Conservation (phyloP, 768 basidiomycete species). For the Leccinellum rugosiceps region DNA sequence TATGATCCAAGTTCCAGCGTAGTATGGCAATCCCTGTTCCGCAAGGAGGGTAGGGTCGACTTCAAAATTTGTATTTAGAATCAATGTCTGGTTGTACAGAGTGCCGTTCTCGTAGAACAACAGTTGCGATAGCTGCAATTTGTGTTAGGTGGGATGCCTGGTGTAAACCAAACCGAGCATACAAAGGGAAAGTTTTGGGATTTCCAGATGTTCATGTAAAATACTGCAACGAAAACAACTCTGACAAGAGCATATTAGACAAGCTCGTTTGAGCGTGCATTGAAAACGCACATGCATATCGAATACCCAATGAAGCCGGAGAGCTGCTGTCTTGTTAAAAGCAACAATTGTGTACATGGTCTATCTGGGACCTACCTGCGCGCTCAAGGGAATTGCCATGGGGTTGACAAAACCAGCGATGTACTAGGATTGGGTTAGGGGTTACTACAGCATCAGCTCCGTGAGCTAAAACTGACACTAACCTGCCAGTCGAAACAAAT, state of each 20-base stretch:
- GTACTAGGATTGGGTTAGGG: slow-evolving; percentile 14
- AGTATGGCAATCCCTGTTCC: slow-evolving; percentile 36
- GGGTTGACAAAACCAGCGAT: slow-evolving; percentile 37
- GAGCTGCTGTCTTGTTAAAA: slow-evolving; percentile 22
- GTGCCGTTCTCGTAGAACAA: slow-evolving; percentile 53
- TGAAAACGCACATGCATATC: slow-evolving; percentile 44
- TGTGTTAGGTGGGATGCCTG: neutral
- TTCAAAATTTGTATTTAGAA: slow-evolving; percentile 49
- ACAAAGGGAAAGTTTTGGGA: slow-evolving; percentile 60
- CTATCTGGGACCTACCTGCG: slow-evolving; percentile 34
- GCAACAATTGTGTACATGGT: neutral
- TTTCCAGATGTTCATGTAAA: slow-evolving; percentile 52
- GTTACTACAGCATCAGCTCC: neutral
- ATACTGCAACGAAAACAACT: slow-evolving; percentile 35
- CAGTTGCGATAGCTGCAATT: slow-evolving; percentile 42
- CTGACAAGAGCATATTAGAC: slow-evolving; percentile 12
- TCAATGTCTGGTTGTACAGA: slow-evolving; percentile 49
- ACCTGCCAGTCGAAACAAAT: slow-evolving; percentile 61
- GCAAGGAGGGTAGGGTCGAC: slow-evolving; percentile 49
- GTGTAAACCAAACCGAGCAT: slow-evolving; percentile 21
- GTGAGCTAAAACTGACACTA: slow-evolving; percentile 30
- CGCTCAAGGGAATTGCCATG: slow-evolving; percentile 50
- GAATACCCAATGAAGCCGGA: slow-evolving; percentile 49
- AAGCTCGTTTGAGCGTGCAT: neutral
- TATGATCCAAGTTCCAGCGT: slow-evolving; percentile 25